Percentiles rank a stretch among this genome's conserved stretches.
phyloP scores from a whole-genome alignment of 148 eudicot genomes.

The Talinum fruticosum region DNA sequence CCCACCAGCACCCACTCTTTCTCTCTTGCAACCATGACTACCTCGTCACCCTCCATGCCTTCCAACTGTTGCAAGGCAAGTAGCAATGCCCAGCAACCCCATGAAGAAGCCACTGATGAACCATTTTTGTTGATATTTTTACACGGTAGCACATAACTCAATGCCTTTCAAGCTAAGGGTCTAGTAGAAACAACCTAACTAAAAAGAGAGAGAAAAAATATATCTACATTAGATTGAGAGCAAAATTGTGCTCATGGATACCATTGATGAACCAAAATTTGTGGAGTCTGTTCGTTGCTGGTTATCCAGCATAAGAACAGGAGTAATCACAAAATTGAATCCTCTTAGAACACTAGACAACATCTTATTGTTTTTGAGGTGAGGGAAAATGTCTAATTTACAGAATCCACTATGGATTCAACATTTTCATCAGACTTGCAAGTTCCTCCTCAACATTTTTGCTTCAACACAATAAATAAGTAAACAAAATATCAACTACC shows the following conservation, averaged over 20 bases:
- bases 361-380: not conserved
- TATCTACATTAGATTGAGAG: not conserved
- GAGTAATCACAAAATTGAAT: not conserved
- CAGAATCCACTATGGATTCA: not conserved
- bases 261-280: not conserved
- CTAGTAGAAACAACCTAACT: no score
- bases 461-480: not conserved
- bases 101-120: no score
- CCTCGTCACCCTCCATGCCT: not conserved
- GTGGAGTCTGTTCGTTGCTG: not conserved
- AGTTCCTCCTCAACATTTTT: not conserved
- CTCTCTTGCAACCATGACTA: not conserved
- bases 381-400: not conserved
- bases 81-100: no score
- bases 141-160: no score
- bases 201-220: no score
- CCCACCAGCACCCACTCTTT: not conserved
- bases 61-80: not conserved
- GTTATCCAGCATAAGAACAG: not conserved
- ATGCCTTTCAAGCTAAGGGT: no score
- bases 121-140: no score
- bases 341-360: slow-evolving; percentile 1
- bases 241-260: not conserved
- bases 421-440: not conserved
- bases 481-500: not conserved